Percentiles rank a stretch among this genome's conserved stretches.
Evolutionary conservation across 139 green algal genomes (phyloP).

Genomic region (Chlorella ohadii): DNA sequence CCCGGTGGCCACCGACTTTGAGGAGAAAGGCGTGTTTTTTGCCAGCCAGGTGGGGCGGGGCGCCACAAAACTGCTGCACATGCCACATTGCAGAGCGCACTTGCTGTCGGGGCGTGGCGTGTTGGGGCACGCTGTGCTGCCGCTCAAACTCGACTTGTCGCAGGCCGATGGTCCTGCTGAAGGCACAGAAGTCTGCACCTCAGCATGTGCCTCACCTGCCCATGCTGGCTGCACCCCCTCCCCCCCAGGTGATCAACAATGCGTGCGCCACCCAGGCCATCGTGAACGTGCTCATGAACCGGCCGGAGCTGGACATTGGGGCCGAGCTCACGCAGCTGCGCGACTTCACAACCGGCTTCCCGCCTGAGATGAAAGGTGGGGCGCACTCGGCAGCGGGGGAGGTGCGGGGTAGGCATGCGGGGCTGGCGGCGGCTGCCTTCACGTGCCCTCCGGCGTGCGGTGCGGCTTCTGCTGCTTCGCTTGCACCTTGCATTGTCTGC

Average conservation of each 20-base stretch:
- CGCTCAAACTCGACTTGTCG: no score
- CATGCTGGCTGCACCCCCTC: background rate
- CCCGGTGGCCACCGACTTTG: slow-evolving; percentile 50
- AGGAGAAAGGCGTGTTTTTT: slow-evolving; percentile 88
- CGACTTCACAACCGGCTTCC: slow-evolving; percentile 90
- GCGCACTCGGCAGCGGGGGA: background rate
- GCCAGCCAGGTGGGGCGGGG: slow-evolving; percentile 87
- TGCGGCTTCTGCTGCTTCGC: no score
- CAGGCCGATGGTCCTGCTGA: no score
- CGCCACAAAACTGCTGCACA: no score
- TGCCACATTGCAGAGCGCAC: no score
- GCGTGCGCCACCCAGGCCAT: slow-evolving; percentile 81
- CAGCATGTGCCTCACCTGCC: background rate
- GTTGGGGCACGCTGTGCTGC: no score
- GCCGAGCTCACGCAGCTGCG: slow-evolving; percentile 77
- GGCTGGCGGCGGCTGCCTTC: no score
- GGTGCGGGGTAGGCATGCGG: no score
- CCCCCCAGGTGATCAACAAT: background rate
- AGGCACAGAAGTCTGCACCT: no score
- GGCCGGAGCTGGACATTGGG: slow-evolving; percentile 70
- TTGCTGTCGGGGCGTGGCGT: no score
- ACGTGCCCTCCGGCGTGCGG: no score
- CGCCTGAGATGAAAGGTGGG: slow-evolving; percentile 75
- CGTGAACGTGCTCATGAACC: slow-evolving; percentile 95
- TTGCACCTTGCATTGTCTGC: no score